Percentiles rank a stretch among this genome's conserved stretches.
These are phyloP conservation scores for Scutellaria baicalensis DNA, from an alignment of 257 asterid species.

Conservation along the genomic window DNA sequence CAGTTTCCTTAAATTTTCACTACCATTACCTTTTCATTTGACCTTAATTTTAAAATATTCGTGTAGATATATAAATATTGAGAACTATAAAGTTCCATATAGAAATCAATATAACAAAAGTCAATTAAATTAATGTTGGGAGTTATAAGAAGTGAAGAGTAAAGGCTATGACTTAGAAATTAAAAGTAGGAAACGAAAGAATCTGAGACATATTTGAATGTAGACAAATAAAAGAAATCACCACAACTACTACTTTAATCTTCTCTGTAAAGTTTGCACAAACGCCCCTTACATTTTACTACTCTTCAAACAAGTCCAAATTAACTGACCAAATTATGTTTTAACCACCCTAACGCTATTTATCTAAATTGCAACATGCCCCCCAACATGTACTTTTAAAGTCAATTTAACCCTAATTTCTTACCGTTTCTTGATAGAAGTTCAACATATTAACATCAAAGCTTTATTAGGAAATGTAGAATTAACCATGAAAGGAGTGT, in stretches of 20 bases:
- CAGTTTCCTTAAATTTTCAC: no score
- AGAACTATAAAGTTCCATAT: no score
- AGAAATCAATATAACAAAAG: no score
- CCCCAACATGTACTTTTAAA: background rate
- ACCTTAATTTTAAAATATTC: no score
- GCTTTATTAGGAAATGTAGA: no score
- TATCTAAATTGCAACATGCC: background rate
- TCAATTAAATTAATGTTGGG: background rate
- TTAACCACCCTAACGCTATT: conserved; percentile 13
- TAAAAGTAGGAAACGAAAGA: conserved; percentile 20
- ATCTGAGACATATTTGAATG: conserved; percentile 31
- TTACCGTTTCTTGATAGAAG: background rate
- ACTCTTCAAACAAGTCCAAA: background rate
- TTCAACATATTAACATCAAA: no score
- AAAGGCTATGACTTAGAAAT: background rate
- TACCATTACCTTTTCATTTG: no score
- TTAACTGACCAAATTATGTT: background rate
- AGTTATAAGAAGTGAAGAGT: background rate
- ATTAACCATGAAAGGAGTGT: no score
- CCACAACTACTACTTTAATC: conserved; percentile 31
- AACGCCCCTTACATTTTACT: background rate
- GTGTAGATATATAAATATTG: no score
- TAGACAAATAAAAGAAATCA: conserved; percentile 41
- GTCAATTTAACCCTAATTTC: background rate
- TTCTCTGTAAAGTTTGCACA: conserved; percentile 21